These are phyloP conservation scores for Trichoderma pleuroti DNA, from an alignment of 2,329 filamentous ascomycete genomes.

Conservation along the genomic window DNA sequence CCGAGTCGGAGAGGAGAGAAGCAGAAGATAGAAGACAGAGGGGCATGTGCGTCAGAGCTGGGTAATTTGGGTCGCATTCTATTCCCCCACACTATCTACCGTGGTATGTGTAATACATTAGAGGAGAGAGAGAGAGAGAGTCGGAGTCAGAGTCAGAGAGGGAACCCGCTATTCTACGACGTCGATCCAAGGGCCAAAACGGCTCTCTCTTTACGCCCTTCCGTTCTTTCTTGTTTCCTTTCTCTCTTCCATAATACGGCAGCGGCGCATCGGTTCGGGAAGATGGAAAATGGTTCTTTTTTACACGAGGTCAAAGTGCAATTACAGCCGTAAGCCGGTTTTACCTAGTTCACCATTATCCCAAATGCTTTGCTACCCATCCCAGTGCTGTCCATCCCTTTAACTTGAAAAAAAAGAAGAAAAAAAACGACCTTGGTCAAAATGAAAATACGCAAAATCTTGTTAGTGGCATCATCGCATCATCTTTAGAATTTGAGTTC, in stretches of 20 bases:
- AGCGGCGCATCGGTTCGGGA: neutral
- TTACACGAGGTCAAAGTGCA: neutral
- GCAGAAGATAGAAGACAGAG: neutral
- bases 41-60: neutral
- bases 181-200: neutral
- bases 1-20: neutral
- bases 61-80: constrained; percentile 10
- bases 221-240: neutral
- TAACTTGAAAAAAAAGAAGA: neutral
- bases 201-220: neutral
- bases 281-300: neutral
- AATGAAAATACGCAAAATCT: constrained; percentile 19
- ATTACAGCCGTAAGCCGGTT: constrained; percentile 7
- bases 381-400: neutral
- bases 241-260: neutral
- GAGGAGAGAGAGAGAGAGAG: constrained; percentile 6
- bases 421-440: neutral
- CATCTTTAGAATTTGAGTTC: constrained; percentile 52
- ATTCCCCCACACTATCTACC: constrained; percentile 1
- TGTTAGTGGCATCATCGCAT: constrained; percentile 10
- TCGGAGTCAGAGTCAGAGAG: neutral
- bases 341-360: neutral
- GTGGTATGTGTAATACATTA: constrained; percentile 16
- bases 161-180: constrained; percentile 3
- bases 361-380: constrained; percentile 1